phyloP scores from a whole-genome alignment of 2,329 filamentous ascomycete species.

The Aspergillus sp. region DNA sequence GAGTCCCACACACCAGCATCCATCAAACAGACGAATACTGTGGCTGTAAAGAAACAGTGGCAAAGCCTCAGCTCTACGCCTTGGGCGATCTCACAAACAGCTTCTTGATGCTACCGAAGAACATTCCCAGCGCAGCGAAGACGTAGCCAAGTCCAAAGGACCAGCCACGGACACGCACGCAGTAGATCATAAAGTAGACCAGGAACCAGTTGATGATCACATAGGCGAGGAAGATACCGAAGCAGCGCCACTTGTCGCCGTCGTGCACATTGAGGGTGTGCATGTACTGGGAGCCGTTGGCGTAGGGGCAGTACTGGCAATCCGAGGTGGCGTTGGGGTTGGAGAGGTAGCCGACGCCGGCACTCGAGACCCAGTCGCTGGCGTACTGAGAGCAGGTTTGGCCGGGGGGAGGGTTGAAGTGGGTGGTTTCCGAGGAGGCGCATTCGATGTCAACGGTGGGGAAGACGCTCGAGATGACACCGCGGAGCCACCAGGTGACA shows the following conservation, averaged over 20 bases:
- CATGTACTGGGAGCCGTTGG: constrained; percentile 67
- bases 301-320: constrained; percentile 72
- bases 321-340: constrained; percentile 59
- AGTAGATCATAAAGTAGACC: constrained; percentile 77
- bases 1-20: neutral
- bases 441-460: constrained; percentile 55
- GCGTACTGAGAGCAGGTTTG: constrained; percentile 69
- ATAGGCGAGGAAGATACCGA: constrained; percentile 73
- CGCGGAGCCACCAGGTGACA: constrained; percentile 70
- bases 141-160: constrained; percentile 66
- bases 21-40: neutral
- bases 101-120: constrained; percentile 36
- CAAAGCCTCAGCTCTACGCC: constrained; percentile 15
- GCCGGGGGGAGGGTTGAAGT: constrained; percentile 66
- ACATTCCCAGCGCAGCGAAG: constrained; percentile 52
- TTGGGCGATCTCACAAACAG: constrained; percentile 27
- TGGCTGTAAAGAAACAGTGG: neutral
- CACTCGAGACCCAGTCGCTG: constrained; percentile 54
- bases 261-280: constrained; percentile 56
- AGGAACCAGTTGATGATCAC: constrained; percentile 69
- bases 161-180: constrained; percentile 69
- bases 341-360: constrained; percentile 61
- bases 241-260: constrained; percentile 69
- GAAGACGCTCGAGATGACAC: constrained; percentile 66
- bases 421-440: constrained; percentile 58